These are phyloP conservation scores for Penicillium fuscoglaucum DNA, from an alignment of 2,329 filamentous ascomycete genomes.

Conservation along the genomic window DNA sequence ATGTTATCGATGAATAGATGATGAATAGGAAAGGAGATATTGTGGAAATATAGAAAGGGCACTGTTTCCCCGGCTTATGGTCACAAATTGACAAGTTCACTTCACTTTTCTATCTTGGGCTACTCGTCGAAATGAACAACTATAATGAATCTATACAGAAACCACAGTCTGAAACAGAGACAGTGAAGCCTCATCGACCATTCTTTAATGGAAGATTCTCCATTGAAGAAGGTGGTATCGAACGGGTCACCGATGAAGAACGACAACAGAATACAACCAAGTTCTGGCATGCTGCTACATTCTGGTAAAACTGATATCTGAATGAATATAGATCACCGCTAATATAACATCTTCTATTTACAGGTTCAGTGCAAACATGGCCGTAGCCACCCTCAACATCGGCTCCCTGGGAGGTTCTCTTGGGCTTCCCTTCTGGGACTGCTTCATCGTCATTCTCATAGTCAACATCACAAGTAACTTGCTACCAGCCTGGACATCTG, in stretches of 20 bases:
- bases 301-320: conserved; percentile 1
- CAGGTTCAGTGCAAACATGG: conserved; percentile 43
- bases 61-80: background rate
- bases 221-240: conserved; percentile 27
- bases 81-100: background rate
- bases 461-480: conserved; percentile 37
- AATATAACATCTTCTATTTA: background rate
- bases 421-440: conserved; percentile 40
- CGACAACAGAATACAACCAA: conserved; percentile 25
- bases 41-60: conserved; percentile 6
- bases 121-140: background rate
- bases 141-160: background rate
- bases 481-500: conserved; percentile 31
- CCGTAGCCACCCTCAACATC: conserved; percentile 37
- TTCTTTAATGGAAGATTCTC: conserved; percentile 21
- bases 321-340: too few relatives aligned
- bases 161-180: background rate
- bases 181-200: background rate
- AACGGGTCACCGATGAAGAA: conserved; percentile 26
- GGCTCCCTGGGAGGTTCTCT: conserved; percentile 35
- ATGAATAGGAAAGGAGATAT: too few relatives aligned
- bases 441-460: conserved; percentile 38
- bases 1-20: too few relatives aligned
- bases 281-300: conserved; percentile 29
- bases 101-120: background rate